Evolutionary conservation across 768 basidiomycete species (phyloP), one percentile per base, ranked within the genome.

Genomic region (Lactarius psammicola): DNA sequence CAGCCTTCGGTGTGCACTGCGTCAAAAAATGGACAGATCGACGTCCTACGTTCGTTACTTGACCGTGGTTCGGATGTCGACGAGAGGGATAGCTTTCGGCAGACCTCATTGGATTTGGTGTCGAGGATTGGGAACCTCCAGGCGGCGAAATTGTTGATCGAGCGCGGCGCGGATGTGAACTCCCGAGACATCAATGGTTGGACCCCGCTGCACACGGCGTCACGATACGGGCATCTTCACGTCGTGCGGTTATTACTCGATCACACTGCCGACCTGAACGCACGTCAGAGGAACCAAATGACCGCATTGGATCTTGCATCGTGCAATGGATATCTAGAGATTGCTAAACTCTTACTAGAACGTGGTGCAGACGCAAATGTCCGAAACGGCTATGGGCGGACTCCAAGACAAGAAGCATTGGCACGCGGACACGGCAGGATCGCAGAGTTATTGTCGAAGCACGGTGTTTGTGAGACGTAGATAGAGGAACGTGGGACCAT

Each of bases 281-380:
- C 26, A 6, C 13, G 2, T 0, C 15, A 34, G 31, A 18, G n/a
- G 23, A 13, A 26, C 26, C 56, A 23, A 51, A 30, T 6, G n/a
- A 63, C 46, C 6, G 40, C 63, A 1, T 31, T 63, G n/a, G 26
- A 63, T 31, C 33, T 23, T 33, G 63, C 63, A 9, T 36, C 63
- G 13, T 7, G 11, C 23, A 20, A 3, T 28, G 63, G 46, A 4
- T 0, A 17, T 26, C 49, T 51, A 2, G 23, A 51, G 13, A 26
- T 51, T 15, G 26, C 13, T 15, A 13, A 26, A 26, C 49, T 51
- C 26, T 51, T 51, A 17, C 13, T 51, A 51, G 26, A 51, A 15
- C 49, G 13, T 51, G 49, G 49, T 15, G 23, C 49, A 51, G 3
- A 51, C 15, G 13, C n/a, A 13, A 28, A 28, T 15, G 49, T 15